Evolutionary conservation across 2,329 filamentous ascomycete species (phyloP), one percentile per base, ranked within the genome.

Genomic region (Tolypocladium capitatum): DNA sequence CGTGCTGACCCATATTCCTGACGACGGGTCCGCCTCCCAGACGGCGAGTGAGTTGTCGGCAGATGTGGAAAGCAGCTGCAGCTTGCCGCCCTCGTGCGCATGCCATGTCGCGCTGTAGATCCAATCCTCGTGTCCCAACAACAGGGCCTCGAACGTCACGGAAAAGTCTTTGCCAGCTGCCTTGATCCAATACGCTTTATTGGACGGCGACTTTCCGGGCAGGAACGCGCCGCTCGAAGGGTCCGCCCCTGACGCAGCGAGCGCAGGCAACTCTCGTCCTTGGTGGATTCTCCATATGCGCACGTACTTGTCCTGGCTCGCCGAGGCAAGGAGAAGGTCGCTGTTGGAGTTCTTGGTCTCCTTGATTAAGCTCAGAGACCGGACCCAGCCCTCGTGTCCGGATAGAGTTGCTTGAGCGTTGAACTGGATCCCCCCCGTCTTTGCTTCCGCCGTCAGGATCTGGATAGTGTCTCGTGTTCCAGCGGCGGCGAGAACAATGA

Each of bases 71-170:
- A 98, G 76, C 9, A 96, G 76, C 55, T 85, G 86, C 13, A 85
- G 71, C 50, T 74, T 78, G 18, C 62, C 67, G 49, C 70, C 67
- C 14, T 66, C 58, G 40, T 70, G 63, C 7, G 72, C 71, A 50
- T 77, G 75, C 90, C 90, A 96, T 47, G 74, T 73, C 2, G 86
- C 83, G 48, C 86, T 94, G 65, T 95, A 97, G 49, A 98, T 91
- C 92, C 92, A 98, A 60, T 98, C 92, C 61, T 98, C 92, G 60
- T 98, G 92, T 9, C 92, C 92, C 3, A 98, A 77, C 6, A 98
- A 75, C 3, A 98, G 72, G 1, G 92, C 92, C 64, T 98, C 92
- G 55, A 98, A 97, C 0, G 89, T 94, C 48, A 95, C 74, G 7
- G 84, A 86, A 64, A 86, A 91, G 54, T 83, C 82, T 4, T 70